These are phyloP conservation scores for Vanilla planifolia DNA, from an alignment of 106 monocot genomes.

Conservation along the genomic window DNA sequence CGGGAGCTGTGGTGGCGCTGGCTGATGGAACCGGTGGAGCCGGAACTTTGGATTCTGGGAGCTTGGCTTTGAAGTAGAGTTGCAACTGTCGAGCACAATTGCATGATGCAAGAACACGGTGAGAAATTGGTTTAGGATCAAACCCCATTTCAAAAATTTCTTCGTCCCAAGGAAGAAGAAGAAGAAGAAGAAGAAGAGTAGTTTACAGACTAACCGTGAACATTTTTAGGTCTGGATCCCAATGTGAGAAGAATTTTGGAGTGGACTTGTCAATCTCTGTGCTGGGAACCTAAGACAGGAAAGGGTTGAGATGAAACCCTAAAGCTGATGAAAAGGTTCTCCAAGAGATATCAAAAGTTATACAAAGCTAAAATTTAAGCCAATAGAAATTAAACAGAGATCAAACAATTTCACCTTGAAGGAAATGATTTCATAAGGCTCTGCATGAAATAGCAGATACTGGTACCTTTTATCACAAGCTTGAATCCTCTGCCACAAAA, in stretches of 20 bases:
- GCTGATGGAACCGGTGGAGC: slow-evolving; percentile 27
- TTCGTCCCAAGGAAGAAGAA: no score
- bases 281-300: slow-evolving; percentile 81
- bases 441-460: slow-evolving; percentile 90
- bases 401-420: slow-evolving; percentile 57
- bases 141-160: no score
- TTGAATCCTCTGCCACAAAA: slow-evolving; percentile 63
- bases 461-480: slow-evolving; percentile 87
- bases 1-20: slow-evolving; percentile 43
- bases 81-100: slow-evolving; percentile 78
- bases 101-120: no score
- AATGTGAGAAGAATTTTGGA: slow-evolving; percentile 91
- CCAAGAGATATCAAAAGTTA: no score
- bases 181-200: background rate
- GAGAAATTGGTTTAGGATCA: no score
- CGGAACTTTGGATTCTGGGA: slow-evolving; percentile 66
- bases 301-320: no score
- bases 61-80: slow-evolving; percentile 85
- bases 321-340: no score
- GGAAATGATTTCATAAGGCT: slow-evolving; percentile 83
- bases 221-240: slow-evolving; percentile 96
- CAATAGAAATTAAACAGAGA: no score
- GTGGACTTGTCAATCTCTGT: slow-evolving; percentile 93
- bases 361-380: no score
- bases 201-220: slow-evolving; percentile 56